Conservation (phyloP, 768 basidiomycete species). For the Termitomyces sp. region DNA sequence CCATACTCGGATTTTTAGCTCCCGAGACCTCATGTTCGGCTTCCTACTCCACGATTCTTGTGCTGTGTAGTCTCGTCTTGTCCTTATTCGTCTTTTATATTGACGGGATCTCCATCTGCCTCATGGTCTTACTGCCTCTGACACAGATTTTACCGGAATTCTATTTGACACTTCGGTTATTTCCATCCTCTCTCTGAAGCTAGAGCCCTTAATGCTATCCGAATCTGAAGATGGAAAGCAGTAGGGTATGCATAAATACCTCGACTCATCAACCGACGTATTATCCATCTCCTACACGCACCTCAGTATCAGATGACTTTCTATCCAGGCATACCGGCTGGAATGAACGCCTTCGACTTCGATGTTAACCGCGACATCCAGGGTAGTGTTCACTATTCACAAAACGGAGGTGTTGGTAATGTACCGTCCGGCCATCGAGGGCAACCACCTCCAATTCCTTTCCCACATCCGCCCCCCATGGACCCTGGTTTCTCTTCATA, state of each 20-base stretch:
- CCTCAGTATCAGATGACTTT: background rate
- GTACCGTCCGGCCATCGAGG: background rate
- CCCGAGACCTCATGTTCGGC: background rate
- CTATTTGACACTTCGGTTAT: background rate
- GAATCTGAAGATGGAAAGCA: background rate
- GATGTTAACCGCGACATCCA: background rate
- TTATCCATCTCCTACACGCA: background rate
- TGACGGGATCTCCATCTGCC: background rate
- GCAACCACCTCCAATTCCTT: background rate
- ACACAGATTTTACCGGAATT: background rate
- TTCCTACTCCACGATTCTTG: background rate
- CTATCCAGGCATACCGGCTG: background rate
- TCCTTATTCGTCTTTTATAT: background rate
- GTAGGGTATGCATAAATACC: background rate
- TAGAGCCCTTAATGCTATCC: background rate
- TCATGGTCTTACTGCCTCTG: slow-evolving; percentile 4
- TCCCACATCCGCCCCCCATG: background rate
- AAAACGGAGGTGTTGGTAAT: background rate
- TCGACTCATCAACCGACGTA: background rate
- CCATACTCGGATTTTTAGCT: background rate
- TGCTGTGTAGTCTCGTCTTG: slow-evolving; percentile 2
- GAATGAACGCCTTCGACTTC: background rate
- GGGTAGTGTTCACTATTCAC: background rate
- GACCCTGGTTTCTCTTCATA: background rate
- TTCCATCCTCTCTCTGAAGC: background rate